These are phyloP conservation scores for Pichia insulana DNA, from an alignment of 805 yeast genomes.

Conservation along the genomic window DNA sequence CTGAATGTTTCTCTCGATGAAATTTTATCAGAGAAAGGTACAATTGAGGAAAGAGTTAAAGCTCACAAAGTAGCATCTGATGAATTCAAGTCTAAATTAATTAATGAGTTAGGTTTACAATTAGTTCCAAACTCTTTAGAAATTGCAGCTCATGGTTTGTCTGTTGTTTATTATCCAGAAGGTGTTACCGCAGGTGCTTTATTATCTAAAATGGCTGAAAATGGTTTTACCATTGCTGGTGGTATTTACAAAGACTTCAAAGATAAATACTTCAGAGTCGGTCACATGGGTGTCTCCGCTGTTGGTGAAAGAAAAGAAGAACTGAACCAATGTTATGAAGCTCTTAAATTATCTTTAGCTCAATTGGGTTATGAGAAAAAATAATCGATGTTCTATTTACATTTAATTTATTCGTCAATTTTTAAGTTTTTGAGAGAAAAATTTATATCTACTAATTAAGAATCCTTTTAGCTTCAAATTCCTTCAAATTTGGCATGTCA, in stretches of 20 bases:
- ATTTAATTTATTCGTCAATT: too few species aligned
- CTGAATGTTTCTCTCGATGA: conserved; percentile 68
- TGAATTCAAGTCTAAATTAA: conserved; percentile 52
- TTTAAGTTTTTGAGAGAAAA: too few species aligned
- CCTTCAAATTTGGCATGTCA: conserved; percentile 2
- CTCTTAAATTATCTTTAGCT: conserved; percentile 35
- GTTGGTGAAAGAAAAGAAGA: conserved; percentile 47
- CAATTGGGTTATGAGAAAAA: conserved; percentile 28
- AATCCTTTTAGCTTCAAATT: neutral
- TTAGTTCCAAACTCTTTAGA: conserved; percentile 50
- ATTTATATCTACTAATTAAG: neutral
- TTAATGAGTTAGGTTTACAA: conserved; percentile 49
- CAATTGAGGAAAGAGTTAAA: conserved; percentile 50
- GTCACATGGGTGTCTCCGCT: conserved; percentile 90
- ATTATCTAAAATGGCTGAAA: conserved; percentile 45
- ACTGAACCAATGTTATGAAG: conserved; percentile 39
- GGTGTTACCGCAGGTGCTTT: conserved; percentile 62
- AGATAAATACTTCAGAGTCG: conserved; percentile 81
- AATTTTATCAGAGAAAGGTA: conserved; percentile 36
- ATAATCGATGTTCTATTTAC: neutral
- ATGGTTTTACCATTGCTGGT: conserved; percentile 76
- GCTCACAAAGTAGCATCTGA: conserved; percentile 56
- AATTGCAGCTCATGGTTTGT: conserved; percentile 79
- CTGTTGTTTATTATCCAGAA: conserved; percentile 79
- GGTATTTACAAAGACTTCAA: conserved; percentile 80